Base-by-base conservation (phyloP, 805 yeast species). In the Candida sphagnicola region DNA sequence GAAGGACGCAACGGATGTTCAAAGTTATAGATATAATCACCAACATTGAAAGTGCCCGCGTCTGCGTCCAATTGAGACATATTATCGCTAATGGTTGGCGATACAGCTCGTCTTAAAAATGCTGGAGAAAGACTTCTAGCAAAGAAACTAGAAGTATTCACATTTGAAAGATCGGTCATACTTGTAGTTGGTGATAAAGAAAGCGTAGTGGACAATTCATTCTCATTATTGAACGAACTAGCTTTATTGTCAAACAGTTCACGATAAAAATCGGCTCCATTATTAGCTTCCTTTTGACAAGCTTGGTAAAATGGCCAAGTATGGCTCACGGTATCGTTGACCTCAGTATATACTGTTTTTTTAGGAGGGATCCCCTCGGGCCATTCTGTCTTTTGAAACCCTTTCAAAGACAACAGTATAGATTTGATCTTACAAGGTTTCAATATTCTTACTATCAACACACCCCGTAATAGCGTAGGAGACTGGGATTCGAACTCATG, bases 331-430 rank as follows among this genome's bases (percentile, higher is more conserved):
- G 90, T 56, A 37, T 77, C 84, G 44, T 75, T 76, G 16, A 73
- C 58, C 49, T 93, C 99, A 24, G 61, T 58, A 43, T 76, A 80
- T 11, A 80, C 84, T 13, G 69, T 67, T 47, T 80, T 80, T 55
- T 84, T 86, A 0, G 97, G 96, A 0, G 98, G 98, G 14, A 91
- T 90, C 2, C 99, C 99, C 54, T 93, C 97, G 2, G 97, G 97
- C 96, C 97, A 90, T 44, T 90, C 96, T 0, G 96, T 90, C 47
- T 85, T 72, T 26, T 85, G 75, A 1, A 59, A 54, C 1, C 96
- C 97, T 37, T 72, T 71, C 49, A 90, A 78, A 1, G 70, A 65
- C 34, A 90, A 65, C 4, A 65, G 56, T 10, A 90, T 76, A 14
- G 75, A 56, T 57, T 84, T 86, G 43, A 90, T 65, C 55, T 80